These are phyloP conservation scores for Jatropha multifida DNA, from an alignment of 441 rosid genomes.

Conservation along the genomic window DNA sequence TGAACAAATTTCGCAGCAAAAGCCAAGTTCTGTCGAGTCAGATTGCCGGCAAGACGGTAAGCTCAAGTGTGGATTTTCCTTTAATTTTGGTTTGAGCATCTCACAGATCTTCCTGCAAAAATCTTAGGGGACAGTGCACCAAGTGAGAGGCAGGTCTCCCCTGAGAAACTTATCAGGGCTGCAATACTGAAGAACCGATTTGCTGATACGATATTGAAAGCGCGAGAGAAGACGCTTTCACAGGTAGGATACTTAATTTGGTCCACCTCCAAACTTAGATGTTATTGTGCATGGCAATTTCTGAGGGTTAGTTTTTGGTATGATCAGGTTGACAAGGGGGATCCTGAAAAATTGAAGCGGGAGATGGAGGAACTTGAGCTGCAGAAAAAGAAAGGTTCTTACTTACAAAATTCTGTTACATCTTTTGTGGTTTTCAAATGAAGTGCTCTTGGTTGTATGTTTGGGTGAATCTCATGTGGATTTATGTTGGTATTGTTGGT, in stretches of 20 bases:
- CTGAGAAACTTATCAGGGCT: conserved; percentile 66
- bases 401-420: not conserved
- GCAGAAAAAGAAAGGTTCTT: conserved; percentile 65
- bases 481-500: not conserved
- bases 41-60: conserved; percentile 69
- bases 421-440: not conserved
- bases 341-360: conserved; percentile 64
- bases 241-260: conserved; percentile 44
- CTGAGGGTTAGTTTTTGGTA: not conserved
- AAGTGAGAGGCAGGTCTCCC: conserved; percentile 72
- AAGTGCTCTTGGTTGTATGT: not conserved
- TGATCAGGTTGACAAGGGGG: conserved; percentile 59
- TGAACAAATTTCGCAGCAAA: conserved; percentile 45
- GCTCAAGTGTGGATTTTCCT: conserved; percentile 43
- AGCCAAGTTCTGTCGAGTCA: conserved; percentile 41
- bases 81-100: conserved; percentile 35
- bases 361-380: conserved; percentile 80
- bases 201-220: conserved; percentile 85
- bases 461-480: not conserved
- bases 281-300: not conserved
- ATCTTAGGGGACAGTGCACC: conserved; percentile 71
- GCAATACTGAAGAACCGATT: conserved; percentile 78
- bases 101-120: conserved; percentile 39
- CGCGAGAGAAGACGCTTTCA: conserved; percentile 72
- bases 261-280: not conserved